A percentile compares a stretch with the other conserved stretches of the same genome.
Evolutionary conservation across 139 green algal species (phyloP).

Genomic region (Deuterostichococcus epilithicus): DNA sequence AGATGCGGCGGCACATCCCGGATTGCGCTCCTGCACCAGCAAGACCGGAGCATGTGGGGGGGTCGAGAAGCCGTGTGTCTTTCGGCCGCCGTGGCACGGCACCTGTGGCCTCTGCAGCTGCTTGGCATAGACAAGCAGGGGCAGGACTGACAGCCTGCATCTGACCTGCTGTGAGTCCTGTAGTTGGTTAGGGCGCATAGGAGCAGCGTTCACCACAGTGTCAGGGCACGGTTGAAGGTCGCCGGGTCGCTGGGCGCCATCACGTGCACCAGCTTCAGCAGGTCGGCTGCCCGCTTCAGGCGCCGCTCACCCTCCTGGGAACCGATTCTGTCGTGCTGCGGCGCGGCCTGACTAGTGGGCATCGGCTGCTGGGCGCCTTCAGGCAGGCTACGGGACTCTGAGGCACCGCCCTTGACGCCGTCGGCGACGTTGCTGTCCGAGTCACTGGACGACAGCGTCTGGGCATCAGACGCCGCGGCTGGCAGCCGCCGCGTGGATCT

Average conservation of each 20-base stretch:
- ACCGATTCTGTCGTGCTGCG: neutral
- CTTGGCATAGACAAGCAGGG: too few relatives aligned
- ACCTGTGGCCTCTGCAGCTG: too few relatives aligned
- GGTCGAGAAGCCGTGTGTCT: neutral
- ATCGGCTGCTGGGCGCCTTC: too few relatives aligned
- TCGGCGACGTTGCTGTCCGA: too few relatives aligned
- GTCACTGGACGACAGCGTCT: too few relatives aligned
- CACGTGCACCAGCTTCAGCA: neutral
- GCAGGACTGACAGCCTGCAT: neutral
- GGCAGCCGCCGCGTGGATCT: too few relatives aligned
- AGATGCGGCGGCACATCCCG: slow-evolving; percentile 14
- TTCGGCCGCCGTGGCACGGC: neutral
- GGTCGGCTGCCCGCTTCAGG: neutral
- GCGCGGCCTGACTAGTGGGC: too few relatives aligned
- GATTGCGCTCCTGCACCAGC: slow-evolving; percentile 17
- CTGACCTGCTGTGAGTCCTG: neutral
- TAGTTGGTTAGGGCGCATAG: neutral
- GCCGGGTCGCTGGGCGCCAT: neutral
- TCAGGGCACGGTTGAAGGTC: neutral
- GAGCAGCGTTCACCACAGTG: neutral
- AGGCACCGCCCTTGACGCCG: too few relatives aligned
- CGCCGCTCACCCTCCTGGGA: neutral
- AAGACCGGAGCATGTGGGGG: neutral
- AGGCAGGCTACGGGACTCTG: too few relatives aligned
- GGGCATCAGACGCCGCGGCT: too few relatives aligned